These are phyloP conservation scores for Syncephalastrum racemosum DNA, from an alignment of 371 early-diverging fungal genomes.

Conservation along the genomic window DNA sequence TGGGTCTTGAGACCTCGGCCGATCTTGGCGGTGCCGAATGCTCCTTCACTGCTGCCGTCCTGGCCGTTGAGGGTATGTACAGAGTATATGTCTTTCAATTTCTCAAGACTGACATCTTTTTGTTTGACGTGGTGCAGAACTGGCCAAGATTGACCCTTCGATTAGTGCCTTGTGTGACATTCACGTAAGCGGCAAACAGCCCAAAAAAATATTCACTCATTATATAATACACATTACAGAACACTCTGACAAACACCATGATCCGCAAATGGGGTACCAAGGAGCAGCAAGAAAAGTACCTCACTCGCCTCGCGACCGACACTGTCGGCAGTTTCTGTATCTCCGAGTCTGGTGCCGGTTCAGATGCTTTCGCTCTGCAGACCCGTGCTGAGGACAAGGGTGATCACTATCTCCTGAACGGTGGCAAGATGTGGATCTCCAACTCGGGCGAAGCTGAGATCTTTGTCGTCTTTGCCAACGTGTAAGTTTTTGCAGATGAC, in stretches of 20 bases:
- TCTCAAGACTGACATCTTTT: background rate
- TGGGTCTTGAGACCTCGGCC: constrained; percentile 91
- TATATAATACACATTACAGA: constrained; percentile 37
- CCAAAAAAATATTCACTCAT: constrained; percentile 6
- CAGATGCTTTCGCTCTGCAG: constrained; percentile 95
- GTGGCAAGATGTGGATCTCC: constrained; percentile 92
- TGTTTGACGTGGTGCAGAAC: constrained; percentile 53
- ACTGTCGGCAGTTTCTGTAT: constrained; percentile 94
- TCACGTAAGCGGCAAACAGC: constrained; percentile 56
- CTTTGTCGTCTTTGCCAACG: constrained; percentile 97
- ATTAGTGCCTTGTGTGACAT: constrained; percentile 94
- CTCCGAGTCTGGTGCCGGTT: constrained; percentile 91
- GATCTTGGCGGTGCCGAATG: constrained; percentile 86
- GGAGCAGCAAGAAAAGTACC: constrained; percentile 80
- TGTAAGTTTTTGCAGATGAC: constrained; percentile 30
- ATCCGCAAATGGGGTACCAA: constrained; percentile 82
- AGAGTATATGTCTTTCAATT: background rate
- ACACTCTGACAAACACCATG: constrained; percentile 94
- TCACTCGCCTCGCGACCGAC: constrained; percentile 82
- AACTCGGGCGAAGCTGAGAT: constrained; percentile 89
- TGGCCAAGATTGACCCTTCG: constrained; percentile 95
- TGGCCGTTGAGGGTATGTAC: constrained; percentile 79
- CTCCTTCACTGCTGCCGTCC: constrained; percentile 89
- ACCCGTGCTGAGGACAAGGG: constrained; percentile 92
- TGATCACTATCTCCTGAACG: constrained; percentile 90